Evolutionary conservation across 805 yeast species (phyloP).

Genomic region (Ogataea trehalophila): DNA sequence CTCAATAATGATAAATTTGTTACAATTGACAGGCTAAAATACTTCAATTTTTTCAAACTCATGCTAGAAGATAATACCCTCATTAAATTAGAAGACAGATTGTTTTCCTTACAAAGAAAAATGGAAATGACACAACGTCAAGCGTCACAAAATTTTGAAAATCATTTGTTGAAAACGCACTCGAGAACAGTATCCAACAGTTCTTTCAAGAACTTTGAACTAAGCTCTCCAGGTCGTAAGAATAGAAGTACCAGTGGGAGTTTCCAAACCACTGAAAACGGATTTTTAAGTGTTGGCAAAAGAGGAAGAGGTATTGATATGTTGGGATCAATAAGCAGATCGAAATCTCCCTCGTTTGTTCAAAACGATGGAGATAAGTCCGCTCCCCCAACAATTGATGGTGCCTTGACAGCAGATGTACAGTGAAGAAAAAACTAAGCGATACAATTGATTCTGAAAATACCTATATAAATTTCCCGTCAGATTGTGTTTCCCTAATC

Average conservation of each 20-base stretch:
- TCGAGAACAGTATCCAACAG: background rate
- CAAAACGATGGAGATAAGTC: background rate
- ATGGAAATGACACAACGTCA: constrained; percentile 2
- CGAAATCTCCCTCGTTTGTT: background rate
- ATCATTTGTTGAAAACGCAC: background rate
- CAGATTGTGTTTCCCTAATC: too few relatives aligned
- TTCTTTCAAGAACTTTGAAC: constrained; percentile 3
- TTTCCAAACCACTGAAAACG: background rate
- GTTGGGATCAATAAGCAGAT: constrained; percentile 5
- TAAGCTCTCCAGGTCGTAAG: constrained; percentile 1
- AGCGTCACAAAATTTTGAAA: constrained; percentile 2
- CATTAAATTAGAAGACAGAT: background rate
- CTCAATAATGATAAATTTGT: constrained; percentile 7
- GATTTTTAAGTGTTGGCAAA: background rate
- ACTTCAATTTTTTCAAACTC: constrained; percentile 3
- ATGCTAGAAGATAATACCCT: background rate
- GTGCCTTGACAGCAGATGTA: too few relatives aligned
- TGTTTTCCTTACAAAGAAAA: constrained; percentile 1
- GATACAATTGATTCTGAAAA: too few relatives aligned
- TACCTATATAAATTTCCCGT: too few relatives aligned
- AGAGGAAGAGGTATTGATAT: constrained; percentile 6
- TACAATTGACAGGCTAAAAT: constrained; percentile 6
- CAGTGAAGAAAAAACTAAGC: too few relatives aligned
- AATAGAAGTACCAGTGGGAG: background rate
- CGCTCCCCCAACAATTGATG: background rate